phyloP scores from a whole-genome alignment of 2,329 filamentous ascomycete species.

The Trichoderma sp. region DNA sequence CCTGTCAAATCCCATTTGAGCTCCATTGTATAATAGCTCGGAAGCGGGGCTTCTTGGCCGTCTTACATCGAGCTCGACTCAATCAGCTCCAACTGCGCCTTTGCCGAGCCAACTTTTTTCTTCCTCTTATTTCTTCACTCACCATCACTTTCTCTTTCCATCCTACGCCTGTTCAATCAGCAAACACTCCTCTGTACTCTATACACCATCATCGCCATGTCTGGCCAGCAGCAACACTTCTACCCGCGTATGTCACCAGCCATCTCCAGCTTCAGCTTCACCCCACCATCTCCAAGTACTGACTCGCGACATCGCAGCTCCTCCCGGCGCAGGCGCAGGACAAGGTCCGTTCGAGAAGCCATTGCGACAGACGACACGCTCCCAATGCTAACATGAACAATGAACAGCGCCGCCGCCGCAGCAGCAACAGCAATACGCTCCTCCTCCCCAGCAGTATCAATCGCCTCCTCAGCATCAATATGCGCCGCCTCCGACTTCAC shows the following conservation, averaged over 20 bases:
- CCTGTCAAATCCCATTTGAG: not conserved
- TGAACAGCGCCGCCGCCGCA: not conserved
- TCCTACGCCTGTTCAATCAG: not conserved
- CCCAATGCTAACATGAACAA: not conserved
- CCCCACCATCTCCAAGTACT: constrained; percentile 8
- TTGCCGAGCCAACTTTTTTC: not conserved
- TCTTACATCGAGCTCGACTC: constrained; percentile 12
- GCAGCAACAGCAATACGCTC: constrained; percentile 28
- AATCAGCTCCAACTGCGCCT: not conserved
- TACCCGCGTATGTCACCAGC: constrained; percentile 46
- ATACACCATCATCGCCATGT: constrained; percentile 35
- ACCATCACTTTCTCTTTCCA: not conserved
- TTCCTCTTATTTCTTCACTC: not conserved
- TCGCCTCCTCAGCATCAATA: constrained; percentile 28
- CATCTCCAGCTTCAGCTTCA: not conserved
- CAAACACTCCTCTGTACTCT: not conserved
- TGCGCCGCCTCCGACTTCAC: constrained; percentile 47
- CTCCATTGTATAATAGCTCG: not conserved
- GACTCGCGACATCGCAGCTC: constrained; percentile 34
- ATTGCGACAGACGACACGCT: not conserved
- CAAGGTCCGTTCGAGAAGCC: constrained; percentile 4
- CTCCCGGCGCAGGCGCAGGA: constrained; percentile 40
- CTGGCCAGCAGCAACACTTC: constrained; percentile 41
- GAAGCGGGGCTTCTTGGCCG: constrained; percentile 9
- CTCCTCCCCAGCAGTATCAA: constrained; percentile 28